These are phyloP conservation scores for Castanea crenata DNA, from an alignment of 306 rosid species.

Conservation along the genomic window DNA sequence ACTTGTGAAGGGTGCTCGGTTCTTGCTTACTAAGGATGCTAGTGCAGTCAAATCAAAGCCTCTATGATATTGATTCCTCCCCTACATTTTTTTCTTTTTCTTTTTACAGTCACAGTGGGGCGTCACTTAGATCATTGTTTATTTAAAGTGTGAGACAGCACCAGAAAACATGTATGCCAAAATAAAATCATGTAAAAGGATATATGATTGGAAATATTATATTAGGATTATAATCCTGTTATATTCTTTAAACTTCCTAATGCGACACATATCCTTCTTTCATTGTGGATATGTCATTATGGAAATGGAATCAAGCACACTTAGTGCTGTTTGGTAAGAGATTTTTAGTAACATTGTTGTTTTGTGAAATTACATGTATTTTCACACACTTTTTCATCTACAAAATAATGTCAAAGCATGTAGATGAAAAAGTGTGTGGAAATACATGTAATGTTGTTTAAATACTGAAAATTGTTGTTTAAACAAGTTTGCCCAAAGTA, in stretches of 20 bases:
- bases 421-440: too few species aligned
- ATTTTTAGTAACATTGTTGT: too few species aligned
- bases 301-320: too few species aligned
- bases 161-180: neutral
- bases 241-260: neutral
- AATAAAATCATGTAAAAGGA: neutral
- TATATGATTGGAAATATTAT: neutral
- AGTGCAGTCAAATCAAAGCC: conserved; percentile 46
- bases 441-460: too few species aligned
- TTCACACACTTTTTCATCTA: too few species aligned
- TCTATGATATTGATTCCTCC: conserved; percentile 23
- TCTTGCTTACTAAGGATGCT: conserved; percentile 53
- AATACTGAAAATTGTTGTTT: too few species aligned
- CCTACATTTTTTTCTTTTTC: conserved; percentile 7
- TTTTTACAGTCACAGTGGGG: conserved; percentile 16
- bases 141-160: conserved; percentile 2
- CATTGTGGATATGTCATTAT: too few species aligned
- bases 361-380: too few species aligned
- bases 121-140: conserved; percentile 3
- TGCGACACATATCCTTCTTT: neutral
- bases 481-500: too few species aligned
- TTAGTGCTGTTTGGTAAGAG: too few species aligned
- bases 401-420: too few species aligned
- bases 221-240: neutral
- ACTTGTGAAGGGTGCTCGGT: conserved; percentile 60